These are phyloP conservation scores for Termitomyces sp. DNA, from an alignment of 768 basidiomycete species.

Conservation along the genomic window DNA sequence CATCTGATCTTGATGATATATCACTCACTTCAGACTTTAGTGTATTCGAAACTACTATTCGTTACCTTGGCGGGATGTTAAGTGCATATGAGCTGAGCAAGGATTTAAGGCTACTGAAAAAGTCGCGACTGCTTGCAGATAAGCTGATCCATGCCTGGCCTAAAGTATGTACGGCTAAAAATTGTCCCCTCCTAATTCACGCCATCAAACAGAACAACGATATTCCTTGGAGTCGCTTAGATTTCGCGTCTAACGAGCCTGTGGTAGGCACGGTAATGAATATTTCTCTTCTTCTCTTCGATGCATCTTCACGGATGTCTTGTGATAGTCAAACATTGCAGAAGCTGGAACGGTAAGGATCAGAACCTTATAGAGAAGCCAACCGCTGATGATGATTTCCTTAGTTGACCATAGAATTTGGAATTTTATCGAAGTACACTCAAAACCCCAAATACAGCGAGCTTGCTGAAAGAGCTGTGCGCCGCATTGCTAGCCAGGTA, in stretches of 20 bases:
- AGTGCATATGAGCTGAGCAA: conserved; percentile 67
- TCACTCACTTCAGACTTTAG: conserved; percentile 21
- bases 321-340: conserved; percentile 41
- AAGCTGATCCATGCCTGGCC: conserved; percentile 59
- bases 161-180: conserved; percentile 31
- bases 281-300: conserved; percentile 2
- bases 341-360: conserved; percentile 45
- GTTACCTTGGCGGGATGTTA: conserved; percentile 64
- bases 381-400: not conserved
- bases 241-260: conserved; percentile 42
- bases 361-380: not conserved
- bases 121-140: conserved; percentile 57
- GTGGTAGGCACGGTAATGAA: conserved; percentile 16
- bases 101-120: conserved; percentile 44
- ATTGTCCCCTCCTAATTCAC: not conserved
- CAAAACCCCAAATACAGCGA: conserved; percentile 54
- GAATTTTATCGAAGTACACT: conserved; percentile 41
- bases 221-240: conserved; percentile 34
- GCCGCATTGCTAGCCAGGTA: conserved; percentile 41
- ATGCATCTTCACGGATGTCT: not conserved
- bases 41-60: conserved; percentile 75
- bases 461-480: conserved; percentile 45
- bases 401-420: conserved; percentile 58
- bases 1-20: not conserved
- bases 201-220: conserved; percentile 25